A percentile compares a stretch with the other conserved stretches of the same genome.
These are phyloP conservation scores for Heracleum sosnowskyi DNA, from an alignment of 129 eudicot genomes.

Conservation along the genomic window DNA sequence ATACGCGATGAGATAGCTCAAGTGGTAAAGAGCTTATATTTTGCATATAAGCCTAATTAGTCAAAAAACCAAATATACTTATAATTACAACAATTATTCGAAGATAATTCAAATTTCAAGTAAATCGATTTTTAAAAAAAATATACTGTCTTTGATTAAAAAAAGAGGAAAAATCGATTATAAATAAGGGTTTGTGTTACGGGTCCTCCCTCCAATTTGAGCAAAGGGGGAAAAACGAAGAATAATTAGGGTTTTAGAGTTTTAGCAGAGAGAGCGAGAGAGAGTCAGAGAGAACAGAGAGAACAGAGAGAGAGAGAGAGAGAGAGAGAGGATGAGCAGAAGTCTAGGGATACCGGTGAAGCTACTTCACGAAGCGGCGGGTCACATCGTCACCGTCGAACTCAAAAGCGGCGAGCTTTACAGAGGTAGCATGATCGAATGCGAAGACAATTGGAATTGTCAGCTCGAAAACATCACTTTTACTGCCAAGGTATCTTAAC, in stretches of 20 bases:
- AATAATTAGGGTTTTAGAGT: neutral
- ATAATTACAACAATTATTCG: too few relatives aligned
- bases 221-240: neutral
- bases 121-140: too few relatives aligned
- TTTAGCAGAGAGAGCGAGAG: neutral
- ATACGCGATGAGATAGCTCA: too few relatives aligned
- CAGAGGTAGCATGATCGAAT: slow-evolving; percentile 86
- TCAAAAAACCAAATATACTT: too few relatives aligned
- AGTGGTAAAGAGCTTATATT: too few relatives aligned
- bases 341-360: slow-evolving; percentile 85
- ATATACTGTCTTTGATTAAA: too few relatives aligned
- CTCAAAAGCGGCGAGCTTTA: slow-evolving; percentile 90
- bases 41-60: too few relatives aligned
- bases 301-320: neutral
- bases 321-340: slow-evolving; percentile 43
- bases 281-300: neutral
- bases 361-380: slow-evolving; percentile 91
- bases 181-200: neutral
- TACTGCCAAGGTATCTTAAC: slow-evolving; percentile 67
- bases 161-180: neutral
- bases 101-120: too few relatives aligned
- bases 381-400: slow-evolving; percentile 78
- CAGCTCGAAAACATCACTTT: slow-evolving; percentile 89
- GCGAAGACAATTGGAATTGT: slow-evolving; percentile 98
- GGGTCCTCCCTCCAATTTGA: neutral